Evolutionary conservation across 169 alveolate genomes (phyloP), one percentile per base, ranked within the genome.

Genomic region (Eimeria brunetti): DNA sequence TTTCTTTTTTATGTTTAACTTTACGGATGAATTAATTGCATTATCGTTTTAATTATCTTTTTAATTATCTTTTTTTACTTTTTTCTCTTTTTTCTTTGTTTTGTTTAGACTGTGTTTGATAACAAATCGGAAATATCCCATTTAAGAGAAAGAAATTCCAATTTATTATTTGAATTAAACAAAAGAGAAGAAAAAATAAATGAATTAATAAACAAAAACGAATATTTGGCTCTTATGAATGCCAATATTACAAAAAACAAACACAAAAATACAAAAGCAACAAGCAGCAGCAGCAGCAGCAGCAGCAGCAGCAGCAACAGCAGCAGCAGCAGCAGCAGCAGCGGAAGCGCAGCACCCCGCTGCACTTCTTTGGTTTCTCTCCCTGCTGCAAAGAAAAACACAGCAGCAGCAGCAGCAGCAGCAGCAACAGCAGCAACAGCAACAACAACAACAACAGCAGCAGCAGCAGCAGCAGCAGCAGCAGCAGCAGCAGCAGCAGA

Each of bases 61-160:
- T n/a, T n/a, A n/a, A n/a, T n/a, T n/a, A n/a, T n/a, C n/a, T n/a
- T n/a, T n/a, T n/a, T n/a, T n/a, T 1, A 67, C n/a, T 22, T 67
- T 11, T 67, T 16, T 24, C 78, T 67, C 36, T 3, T 58, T 2
- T 58, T 18, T 24, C n/a, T 16, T 58, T 58, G n/a, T 58, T 58
- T 16, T 69, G 80, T n/a, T 22, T 84, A 88, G 94, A 73, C 38
- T 38, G 64, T 88, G 46, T 33, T 71, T 38, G 94, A 88, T 44
- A 46, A 75, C 84, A 58, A 75, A 18, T 7, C 83, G 11, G 94
- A 88, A 64, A 75, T 88, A 20, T 33, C 69, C 6, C 94, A 88
- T 49, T 75, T 88, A 24, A 30, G 94, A 4, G 49, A 58, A 12
- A 9, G 94, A 27, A 88, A 88, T 41, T 36, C 83, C 27, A 58